These are phyloP conservation scores for Artemisia tridentata DNA, from an alignment of 129 eudicot species.

Conservation along the genomic window DNA sequence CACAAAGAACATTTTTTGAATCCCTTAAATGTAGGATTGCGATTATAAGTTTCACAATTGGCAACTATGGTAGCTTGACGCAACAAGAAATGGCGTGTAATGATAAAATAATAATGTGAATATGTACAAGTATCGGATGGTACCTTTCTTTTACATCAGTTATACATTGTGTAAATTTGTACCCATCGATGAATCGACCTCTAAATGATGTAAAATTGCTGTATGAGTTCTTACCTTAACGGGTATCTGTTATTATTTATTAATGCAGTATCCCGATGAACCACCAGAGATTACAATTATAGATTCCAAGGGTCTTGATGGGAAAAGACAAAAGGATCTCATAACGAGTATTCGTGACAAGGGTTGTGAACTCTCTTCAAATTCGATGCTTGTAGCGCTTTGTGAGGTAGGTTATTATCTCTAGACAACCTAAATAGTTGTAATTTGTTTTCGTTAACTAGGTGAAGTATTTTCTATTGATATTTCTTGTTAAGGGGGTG, in stretches of 20 bases:
- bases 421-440: neutral
- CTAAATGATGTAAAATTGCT: neutral
- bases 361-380: slow-evolving; percentile 72
- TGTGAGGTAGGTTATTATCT: slow-evolving; percentile 61
- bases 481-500: neutral
- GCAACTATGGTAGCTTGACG: too few species aligned
- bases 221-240: neutral
- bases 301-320: slow-evolving; percentile 91
- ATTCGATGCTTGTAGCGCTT: slow-evolving; percentile 77
- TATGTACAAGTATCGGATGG: neutral
- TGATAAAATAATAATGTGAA: neutral
- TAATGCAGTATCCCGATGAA: slow-evolving; percentile 83
- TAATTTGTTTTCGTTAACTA: too few species aligned
- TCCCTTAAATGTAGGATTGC: neutral
- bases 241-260: neutral
- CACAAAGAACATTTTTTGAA: neutral
- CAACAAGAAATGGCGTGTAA: neutral
- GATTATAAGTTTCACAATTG: neutral
- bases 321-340: slow-evolving; percentile 56
- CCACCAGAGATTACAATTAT: slow-evolving; percentile 63
- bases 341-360: slow-evolving; percentile 41
- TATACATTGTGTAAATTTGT: too few species aligned
- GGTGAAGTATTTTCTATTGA: slow-evolving; percentile 1
- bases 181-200: neutral
- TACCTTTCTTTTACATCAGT: too few species aligned